Evolutionary conservation across 176 grass and related monocot species (phyloP).

Genomic region (Musa schizocarpa): DNA sequence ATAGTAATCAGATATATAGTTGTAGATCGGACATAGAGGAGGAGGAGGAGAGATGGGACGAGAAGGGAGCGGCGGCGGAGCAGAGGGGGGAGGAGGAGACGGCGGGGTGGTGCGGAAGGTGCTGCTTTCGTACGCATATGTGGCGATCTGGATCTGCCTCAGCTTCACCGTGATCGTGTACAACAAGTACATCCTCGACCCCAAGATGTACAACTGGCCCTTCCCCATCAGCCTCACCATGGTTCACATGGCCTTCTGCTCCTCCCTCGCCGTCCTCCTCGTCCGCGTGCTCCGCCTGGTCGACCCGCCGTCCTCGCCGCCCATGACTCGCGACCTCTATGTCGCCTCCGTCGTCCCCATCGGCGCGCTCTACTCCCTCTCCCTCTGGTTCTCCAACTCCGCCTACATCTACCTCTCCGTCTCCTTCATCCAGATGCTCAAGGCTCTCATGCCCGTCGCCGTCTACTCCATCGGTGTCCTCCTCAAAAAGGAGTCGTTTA

Average conservation of each 20-base stretch:
- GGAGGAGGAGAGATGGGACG: not conserved
- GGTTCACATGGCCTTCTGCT: slow-evolving; percentile 95
- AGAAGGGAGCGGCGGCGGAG: slow-evolving; percentile 31
- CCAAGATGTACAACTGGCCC: slow-evolving; percentile 99
- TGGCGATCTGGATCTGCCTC: slow-evolving; percentile 84
- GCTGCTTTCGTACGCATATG: slow-evolving; percentile 73
- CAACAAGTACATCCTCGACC: slow-evolving; percentile 99
- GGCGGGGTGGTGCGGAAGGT: slow-evolving; percentile 55
- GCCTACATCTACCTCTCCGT: slow-evolving; percentile 97
- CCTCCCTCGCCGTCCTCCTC: slow-evolving; percentile 57
- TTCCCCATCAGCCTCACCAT: slow-evolving; percentile 93
- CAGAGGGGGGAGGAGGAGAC: slow-evolving; percentile 36
- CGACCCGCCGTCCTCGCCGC: slow-evolving; percentile 49
- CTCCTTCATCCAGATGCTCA: slow-evolving; percentile 99
- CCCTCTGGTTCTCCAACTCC: slow-evolving; percentile 98
- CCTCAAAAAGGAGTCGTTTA: slow-evolving; percentile 76
- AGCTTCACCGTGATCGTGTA: slow-evolving; percentile 94
- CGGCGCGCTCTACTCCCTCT: slow-evolving; percentile 85
- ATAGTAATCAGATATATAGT: too few species aligned
- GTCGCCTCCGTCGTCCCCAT: slow-evolving; percentile 73
- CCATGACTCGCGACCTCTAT: slow-evolving; percentile 67
- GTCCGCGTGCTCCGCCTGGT: slow-evolving; percentile 68
- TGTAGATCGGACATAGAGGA: not conserved
- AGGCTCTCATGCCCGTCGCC: slow-evolving; percentile 95
- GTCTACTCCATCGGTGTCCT: slow-evolving; percentile 80